These are phyloP conservation scores for Cladophialophora yegresii DNA, from an alignment of 2,329 filamentous ascomycete species.

Conservation along the genomic window DNA sequence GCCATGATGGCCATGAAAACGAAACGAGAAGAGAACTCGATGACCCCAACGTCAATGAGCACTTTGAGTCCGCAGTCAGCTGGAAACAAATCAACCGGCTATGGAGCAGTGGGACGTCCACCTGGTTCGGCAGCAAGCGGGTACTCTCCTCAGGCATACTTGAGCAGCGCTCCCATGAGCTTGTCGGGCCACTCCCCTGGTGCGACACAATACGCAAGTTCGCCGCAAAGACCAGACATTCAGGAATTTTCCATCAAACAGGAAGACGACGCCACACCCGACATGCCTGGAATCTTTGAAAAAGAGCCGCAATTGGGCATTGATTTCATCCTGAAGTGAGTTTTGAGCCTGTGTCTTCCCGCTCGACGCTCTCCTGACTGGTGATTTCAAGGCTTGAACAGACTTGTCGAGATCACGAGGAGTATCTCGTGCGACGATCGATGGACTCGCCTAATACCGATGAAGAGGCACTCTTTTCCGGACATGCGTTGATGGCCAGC, in stretches of 20 bases:
- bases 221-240: slow-evolving; percentile 33
- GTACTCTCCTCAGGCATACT: slow-evolving; percentile 29
- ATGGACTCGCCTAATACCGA: slow-evolving; percentile 55
- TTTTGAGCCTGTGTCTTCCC: slow-evolving; percentile 6
- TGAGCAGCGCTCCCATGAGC: slow-evolving; percentile 29
- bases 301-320: slow-evolving; percentile 50
- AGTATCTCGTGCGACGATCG: slow-evolving; percentile 68
- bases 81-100: slow-evolving; percentile 18
- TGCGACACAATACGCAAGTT: slow-evolving; percentile 34
- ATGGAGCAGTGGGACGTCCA: slow-evolving; percentile 12
- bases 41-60: slow-evolving; percentile 28
- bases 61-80: slow-evolving; percentile 38
- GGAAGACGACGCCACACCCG: slow-evolving; percentile 29
- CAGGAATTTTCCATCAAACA: slow-evolving; percentile 34
- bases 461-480: slow-evolving; percentile 69
- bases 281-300: slow-evolving; percentile 48
- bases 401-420: slow-evolving; percentile 89
- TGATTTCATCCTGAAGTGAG: slow-evolving; percentile 53
- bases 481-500: slow-evolving; percentile 90
- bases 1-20: slow-evolving; percentile 32
- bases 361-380: not conserved
- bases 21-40: slow-evolving; percentile 30
- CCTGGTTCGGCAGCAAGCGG: slow-evolving; percentile 22
- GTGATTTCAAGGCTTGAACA: slow-evolving; percentile 61
- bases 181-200: slow-evolving; percentile 33